These are phyloP conservation scores for Chalciporus piperatoides DNA, from an alignment of 1,284 basidiomycete species.

Conservation along the genomic window DNA sequence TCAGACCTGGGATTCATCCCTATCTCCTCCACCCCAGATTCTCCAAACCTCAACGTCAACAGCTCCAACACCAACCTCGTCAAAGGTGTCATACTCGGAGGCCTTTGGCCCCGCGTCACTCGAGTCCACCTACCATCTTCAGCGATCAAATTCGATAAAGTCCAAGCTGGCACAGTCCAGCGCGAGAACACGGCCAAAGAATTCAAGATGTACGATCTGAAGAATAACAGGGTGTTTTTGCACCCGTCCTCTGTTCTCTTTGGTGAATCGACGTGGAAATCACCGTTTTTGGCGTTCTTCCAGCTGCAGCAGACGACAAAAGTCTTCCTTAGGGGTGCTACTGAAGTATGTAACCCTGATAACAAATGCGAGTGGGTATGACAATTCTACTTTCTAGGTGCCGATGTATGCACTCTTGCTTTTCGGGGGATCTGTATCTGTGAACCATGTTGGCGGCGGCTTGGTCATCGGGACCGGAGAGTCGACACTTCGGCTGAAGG, in stretches of 20 bases:
- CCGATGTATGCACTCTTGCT: slow-evolving; percentile 82
- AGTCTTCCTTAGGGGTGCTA: slow-evolving; percentile 84
- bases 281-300: slow-evolving; percentile 82
- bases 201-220: slow-evolving; percentile 73
- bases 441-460: slow-evolving; percentile 78
- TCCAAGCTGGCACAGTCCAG: slow-evolving; percentile 76
- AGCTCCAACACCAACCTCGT: slow-evolving; percentile 66
- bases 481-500: slow-evolving; percentile 62
- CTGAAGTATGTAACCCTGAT: slow-evolving; percentile 55
- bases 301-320: slow-evolving; percentile 82
- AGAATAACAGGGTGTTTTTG: slow-evolving; percentile 64
- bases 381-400: slow-evolving; percentile 44
- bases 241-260: slow-evolving; percentile 89
- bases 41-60: slow-evolving; percentile 55
- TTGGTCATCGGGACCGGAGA: slow-evolving; percentile 60
- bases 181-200: slow-evolving; percentile 81
- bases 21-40: slow-evolving; percentile 40
- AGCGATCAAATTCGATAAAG: slow-evolving; percentile 77
- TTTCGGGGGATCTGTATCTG: slow-evolving; percentile 77
- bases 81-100: slow-evolving; percentile 79
- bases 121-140: slow-evolving; percentile 71
- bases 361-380: not conserved
- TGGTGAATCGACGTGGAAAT: slow-evolving; percentile 66
- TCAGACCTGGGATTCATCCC: slow-evolving; percentile 72
- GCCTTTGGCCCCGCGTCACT: slow-evolving; percentile 78